Conservation (phyloP, 192 early-diverging fungal species). For the Rhizophagus sp. region DNA sequence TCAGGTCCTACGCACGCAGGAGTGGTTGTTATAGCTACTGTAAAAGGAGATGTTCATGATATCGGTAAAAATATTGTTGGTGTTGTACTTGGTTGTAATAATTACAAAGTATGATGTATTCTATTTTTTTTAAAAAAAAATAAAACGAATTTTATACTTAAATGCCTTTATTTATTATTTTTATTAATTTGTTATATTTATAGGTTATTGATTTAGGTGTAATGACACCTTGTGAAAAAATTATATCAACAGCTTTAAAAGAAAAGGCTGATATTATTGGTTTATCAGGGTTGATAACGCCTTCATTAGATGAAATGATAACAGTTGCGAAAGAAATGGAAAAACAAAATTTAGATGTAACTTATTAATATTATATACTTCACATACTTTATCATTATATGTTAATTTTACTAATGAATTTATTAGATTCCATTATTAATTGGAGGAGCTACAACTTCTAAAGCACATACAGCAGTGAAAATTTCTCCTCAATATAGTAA, state of each 20-base stretch:
- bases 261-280: constrained; percentile 93
- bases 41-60: constrained; percentile 98
- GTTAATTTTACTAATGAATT: too few species aligned
- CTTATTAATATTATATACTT: not conserved
- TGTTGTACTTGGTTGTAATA: constrained; percentile 97
- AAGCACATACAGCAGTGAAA: constrained; percentile 97
- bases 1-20: constrained; percentile 83
- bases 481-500: constrained; percentile 84
- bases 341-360: constrained; percentile 71
- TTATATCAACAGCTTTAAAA: constrained; percentile 82
- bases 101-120: constrained; percentile 59
- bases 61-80: constrained; percentile 99
- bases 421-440: constrained; percentile 81
- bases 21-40: constrained; percentile 89
- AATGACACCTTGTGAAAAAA: constrained; percentile 94
- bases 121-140: not conserved
- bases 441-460: constrained; percentile 94
- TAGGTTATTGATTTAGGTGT: constrained; percentile 90
- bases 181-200: not conserved
- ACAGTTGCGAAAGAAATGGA: constrained; percentile 93
- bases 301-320: constrained; percentile 96
- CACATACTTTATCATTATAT: not conserved
- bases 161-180: not conserved
- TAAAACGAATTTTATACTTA: not conserved
- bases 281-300: constrained; percentile 92